phyloP scores from a whole-genome alignment of 495 filamentous ascomycete species.

The Penicillium turbatum region DNA sequence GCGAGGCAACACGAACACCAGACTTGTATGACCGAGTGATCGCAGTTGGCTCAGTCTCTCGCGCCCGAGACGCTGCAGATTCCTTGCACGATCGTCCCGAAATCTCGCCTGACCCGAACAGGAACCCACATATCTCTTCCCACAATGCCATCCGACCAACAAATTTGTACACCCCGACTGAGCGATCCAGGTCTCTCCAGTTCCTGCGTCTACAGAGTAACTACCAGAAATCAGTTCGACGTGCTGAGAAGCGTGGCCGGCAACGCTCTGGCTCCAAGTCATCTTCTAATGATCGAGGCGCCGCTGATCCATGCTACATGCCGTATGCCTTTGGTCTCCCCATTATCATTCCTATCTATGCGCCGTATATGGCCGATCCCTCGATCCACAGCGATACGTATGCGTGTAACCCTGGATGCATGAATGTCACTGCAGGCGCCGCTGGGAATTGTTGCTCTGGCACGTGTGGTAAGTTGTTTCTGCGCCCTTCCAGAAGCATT shows the following conservation, averaged over 20 bases:
- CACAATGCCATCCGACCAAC: slow-evolving; percentile 54
- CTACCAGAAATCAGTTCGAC: slow-evolving; percentile 58
- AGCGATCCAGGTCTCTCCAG: slow-evolving; percentile 9
- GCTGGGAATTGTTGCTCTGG: slow-evolving; percentile 46
- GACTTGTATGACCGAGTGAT: slow-evolving; percentile 46
- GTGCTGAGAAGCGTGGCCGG: slow-evolving; percentile 57
- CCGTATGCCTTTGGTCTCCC: slow-evolving; percentile 45
- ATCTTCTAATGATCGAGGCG: slow-evolving; percentile 13
- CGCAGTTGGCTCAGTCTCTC: slow-evolving; percentile 25
- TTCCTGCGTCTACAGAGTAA: slow-evolving; percentile 38
- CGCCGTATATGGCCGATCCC: slow-evolving; percentile 48
- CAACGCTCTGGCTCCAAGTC: slow-evolving; percentile 14
- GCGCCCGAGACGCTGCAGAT: slow-evolving; percentile 38
- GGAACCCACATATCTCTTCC: slow-evolving; percentile 66
- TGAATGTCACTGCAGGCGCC: slow-evolving; percentile 34
- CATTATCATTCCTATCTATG: slow-evolving; percentile 50
- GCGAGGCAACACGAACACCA: slow-evolving; percentile 68
- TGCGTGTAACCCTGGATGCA: slow-evolving; percentile 43
- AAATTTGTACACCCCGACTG: slow-evolving; percentile 7
- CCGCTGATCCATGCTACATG: slow-evolving; percentile 19
- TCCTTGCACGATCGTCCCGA: slow-evolving; percentile 51
- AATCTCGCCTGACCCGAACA: slow-evolving; percentile 52
- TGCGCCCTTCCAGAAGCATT: not conserved
- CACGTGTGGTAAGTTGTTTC: slow-evolving; percentile 32
- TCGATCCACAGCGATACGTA: slow-evolving; percentile 40